phyloP scores from a whole-genome alignment of 441 rosid species.

The Adansonia madagascariensis region DNA sequence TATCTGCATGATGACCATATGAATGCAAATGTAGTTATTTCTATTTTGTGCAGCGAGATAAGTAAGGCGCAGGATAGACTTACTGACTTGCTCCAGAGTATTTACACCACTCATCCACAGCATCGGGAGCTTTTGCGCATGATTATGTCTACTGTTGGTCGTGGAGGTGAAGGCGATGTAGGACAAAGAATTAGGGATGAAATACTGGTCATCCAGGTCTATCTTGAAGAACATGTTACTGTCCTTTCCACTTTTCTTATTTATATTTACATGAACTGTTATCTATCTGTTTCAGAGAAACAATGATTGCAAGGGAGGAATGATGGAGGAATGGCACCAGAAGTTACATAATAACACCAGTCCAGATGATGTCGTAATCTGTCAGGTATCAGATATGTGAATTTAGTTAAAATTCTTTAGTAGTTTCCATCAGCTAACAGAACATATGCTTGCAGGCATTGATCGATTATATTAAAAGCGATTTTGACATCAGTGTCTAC shows the following conservation, averaged over 20 bases:
- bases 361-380: slow-evolving; percentile 97
- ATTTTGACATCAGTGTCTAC: slow-evolving; percentile 79
- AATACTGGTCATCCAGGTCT: slow-evolving; percentile 94
- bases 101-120: slow-evolving; percentile 61
- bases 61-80: slow-evolving; percentile 98
- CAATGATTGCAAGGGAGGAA: slow-evolving; percentile 97
- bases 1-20: not conserved
- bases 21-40: slow-evolving; percentile 18
- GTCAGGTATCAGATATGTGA: slow-evolving; percentile 68
- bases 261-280: slow-evolving; percentile 32
- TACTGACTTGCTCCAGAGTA: slow-evolving; percentile 71
- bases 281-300: slow-evolving; percentile 65
- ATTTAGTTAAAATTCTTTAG: slow-evolving; percentile 23
- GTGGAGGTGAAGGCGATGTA: slow-evolving; percentile 99
- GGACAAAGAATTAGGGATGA: slow-evolving; percentile 99
- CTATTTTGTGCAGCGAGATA: slow-evolving; percentile 75
- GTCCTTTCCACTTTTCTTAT: slow-evolving; percentile 28
- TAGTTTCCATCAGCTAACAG: slow-evolving; percentile 19
- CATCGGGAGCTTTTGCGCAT: slow-evolving; percentile 78
- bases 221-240: slow-evolving; percentile 27
- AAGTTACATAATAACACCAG: slow-evolving; percentile 98
- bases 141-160: slow-evolving; percentile 95
- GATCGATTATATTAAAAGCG: slow-evolving; percentile 76
- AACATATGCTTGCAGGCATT: slow-evolving; percentile 68
- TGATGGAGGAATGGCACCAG: slow-evolving; percentile 99